A percentile compares a stretch with the other conserved stretches of the same genome.
phyloP scores from a whole-genome alignment of 1,284 basidiomycete species.

The Naganishia albida region DNA sequence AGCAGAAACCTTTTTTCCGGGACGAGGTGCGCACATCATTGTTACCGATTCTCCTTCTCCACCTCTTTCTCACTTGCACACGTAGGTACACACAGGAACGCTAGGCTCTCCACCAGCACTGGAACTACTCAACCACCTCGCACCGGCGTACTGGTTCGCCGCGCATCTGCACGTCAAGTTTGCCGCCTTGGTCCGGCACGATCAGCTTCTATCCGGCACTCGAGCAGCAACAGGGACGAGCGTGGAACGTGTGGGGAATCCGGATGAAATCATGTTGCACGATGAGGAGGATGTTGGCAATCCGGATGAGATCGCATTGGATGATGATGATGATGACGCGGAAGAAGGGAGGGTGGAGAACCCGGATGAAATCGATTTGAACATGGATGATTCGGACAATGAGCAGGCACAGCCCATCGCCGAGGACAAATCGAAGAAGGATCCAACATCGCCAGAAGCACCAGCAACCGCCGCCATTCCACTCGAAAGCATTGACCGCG shows the following conservation, averaged over 20 bases:
- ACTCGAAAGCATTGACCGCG: constrained; percentile 45
- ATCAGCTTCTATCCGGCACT: neutral
- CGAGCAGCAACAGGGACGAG: constrained; percentile 20
- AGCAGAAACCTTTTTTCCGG: constrained; percentile 78
- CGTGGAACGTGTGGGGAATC: constrained; percentile 55
- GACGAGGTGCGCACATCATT: constrained; percentile 61
- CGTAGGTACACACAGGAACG: constrained; percentile 61
- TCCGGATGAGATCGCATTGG: constrained; percentile 70
- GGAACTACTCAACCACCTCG: constrained; percentile 70
- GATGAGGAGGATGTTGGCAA: constrained; percentile 53
- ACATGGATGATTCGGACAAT: constrained; percentile 39
- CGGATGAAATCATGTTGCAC: constrained; percentile 69
- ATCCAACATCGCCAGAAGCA: neutral
- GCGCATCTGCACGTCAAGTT: constrained; percentile 88
- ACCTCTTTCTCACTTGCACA: neutral
- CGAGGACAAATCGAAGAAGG: neutral
- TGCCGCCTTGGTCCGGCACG: constrained; percentile 68
- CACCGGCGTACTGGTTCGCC: constrained; percentile 91
- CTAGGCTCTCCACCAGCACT: constrained; percentile 89
- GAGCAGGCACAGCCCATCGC: constrained; percentile 19
- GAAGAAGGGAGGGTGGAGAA: constrained; percentile 25
- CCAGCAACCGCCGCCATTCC: neutral
- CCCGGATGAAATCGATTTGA: constrained; percentile 39
- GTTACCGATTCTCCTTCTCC: neutral
- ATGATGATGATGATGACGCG: constrained; percentile 45